These are phyloP conservation scores for Cucurbita moschata DNA, from an alignment of 306 rosid species.

Conservation along the genomic window DNA sequence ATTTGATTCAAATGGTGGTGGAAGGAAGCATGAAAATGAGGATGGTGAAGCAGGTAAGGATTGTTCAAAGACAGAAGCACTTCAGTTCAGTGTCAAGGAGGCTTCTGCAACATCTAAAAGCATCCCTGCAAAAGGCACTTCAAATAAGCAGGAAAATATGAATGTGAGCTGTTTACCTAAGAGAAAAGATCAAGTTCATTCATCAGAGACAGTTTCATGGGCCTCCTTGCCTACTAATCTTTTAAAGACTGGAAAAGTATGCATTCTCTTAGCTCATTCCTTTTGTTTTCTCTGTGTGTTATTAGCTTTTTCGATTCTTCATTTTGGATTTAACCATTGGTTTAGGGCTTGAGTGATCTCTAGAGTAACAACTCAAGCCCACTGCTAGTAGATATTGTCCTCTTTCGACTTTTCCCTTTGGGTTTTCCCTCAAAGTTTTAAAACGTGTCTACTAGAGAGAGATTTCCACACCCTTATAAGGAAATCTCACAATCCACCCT, in stretches of 20 bases:
- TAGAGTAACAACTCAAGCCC: too few relatives aligned
- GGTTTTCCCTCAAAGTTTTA: too few relatives aligned
- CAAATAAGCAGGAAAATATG: constrained; percentile 45
- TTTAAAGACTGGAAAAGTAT: constrained; percentile 64
- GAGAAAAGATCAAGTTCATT: constrained; percentile 25
- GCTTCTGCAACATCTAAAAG: constrained; percentile 20
- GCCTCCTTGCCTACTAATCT: constrained; percentile 56
- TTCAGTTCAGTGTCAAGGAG: constrained; percentile 29
- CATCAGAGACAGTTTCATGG: constrained; percentile 40
- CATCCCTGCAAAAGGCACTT: constrained; percentile 22
- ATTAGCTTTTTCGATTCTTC: neutral
- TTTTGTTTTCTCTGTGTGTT: neutral
- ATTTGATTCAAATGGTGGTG: constrained; percentile 24
- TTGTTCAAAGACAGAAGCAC: constrained; percentile 31
- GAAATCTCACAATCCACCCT: too few relatives aligned
- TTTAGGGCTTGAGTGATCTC: too few relatives aligned
- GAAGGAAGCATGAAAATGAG: constrained; percentile 42
- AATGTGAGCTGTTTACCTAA: constrained; percentile 28
- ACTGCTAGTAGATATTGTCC: too few relatives aligned
- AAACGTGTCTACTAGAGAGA: too few relatives aligned
- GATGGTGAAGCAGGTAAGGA: constrained; percentile 32
- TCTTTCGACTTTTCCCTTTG: too few relatives aligned
- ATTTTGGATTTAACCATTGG: neutral
- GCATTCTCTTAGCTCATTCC: neutral
- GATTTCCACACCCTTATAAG: too few relatives aligned